phyloP scores from a whole-genome alignment of 305 asterid genomes.

The Andrographis paniculata region DNA sequence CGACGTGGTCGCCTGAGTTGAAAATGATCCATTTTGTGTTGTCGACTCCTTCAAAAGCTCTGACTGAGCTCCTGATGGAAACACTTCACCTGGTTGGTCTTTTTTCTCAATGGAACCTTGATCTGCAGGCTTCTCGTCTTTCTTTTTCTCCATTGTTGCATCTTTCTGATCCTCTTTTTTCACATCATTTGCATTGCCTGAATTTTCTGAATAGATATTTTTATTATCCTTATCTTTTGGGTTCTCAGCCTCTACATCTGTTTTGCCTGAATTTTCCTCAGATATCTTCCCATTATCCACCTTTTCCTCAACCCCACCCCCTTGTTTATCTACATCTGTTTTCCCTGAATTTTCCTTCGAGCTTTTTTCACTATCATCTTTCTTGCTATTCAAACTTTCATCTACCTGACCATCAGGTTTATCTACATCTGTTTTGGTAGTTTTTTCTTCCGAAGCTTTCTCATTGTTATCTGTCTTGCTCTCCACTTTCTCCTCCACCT shows the following conservation, averaged over 20 bases:
- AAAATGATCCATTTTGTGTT: conserved; percentile 52
- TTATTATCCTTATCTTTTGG: neutral
- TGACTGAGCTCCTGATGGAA: conserved; percentile 72
- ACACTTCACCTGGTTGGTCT: conserved; percentile 38
- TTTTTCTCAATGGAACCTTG: conserved; percentile 26
- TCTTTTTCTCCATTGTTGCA: conserved; percentile 6
- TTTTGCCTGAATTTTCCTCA: neutral
- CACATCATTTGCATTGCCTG: neutral
- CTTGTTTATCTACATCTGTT: neutral
- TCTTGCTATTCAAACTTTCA: conserved; percentile 19
- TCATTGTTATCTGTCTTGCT: conserved; percentile 20
- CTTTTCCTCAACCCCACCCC: conserved; percentile 11
- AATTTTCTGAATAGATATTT: too few relatives aligned
- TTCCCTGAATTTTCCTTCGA: neutral
- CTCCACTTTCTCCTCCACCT: conserved; percentile 20
- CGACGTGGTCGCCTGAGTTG: conserved; percentile 77
- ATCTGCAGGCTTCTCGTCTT: conserved; percentile 22
- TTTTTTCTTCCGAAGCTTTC: conserved; percentile 11
- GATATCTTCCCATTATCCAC: neutral
- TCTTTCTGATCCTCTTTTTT: neutral
- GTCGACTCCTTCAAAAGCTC: conserved; percentile 61
- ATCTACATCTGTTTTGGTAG: conserved; percentile 3
- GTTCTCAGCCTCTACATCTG: neutral
- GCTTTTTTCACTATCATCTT: neutral
- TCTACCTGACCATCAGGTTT: conserved; percentile 4